Conservation (phyloP, 73 alveolate genomes). For the Halteria grandinella region DNA sequence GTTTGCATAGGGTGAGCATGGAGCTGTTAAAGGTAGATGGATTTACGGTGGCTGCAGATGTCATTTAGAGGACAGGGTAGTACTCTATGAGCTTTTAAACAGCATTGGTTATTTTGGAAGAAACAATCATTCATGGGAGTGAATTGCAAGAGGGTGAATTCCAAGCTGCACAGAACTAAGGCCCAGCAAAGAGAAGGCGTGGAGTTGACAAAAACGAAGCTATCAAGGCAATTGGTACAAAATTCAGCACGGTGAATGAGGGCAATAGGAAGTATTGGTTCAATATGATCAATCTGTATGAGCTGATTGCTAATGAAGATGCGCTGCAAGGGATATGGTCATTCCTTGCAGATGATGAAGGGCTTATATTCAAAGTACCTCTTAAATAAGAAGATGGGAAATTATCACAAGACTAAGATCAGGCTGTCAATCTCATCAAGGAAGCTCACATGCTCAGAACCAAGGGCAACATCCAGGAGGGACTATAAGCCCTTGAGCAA, state of each 20-base stretch:
- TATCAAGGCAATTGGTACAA: background rate
- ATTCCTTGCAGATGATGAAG: constrained; percentile 46
- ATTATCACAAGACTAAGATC: constrained; percentile 13
- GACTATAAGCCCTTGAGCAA: constrained; percentile 34
- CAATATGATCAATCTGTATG: constrained; percentile 50
- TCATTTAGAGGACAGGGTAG: constrained; percentile 79
- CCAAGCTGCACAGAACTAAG: constrained; percentile 43
- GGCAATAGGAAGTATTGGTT: constrained; percentile 56
- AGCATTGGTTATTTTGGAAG: constrained; percentile 83
- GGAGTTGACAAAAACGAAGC: constrained; percentile 50
- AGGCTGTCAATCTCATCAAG: constrained; percentile 31
- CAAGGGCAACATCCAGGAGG: constrained; percentile 19
- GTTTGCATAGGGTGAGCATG: constrained; percentile 57
- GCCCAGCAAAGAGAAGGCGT: constrained; percentile 38
- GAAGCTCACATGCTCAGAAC: constrained; percentile 27
- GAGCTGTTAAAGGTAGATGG: constrained; percentile 51
- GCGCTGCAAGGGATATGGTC: constrained; percentile 69
- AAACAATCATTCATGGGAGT: constrained; percentile 65
- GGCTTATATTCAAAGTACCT: constrained; percentile 20
- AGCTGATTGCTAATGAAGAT: constrained; percentile 56
- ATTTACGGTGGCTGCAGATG: constrained; percentile 64
- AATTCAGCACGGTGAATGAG: constrained; percentile 1
- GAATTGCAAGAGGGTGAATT: constrained; percentile 57
- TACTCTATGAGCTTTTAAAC: constrained; percentile 81
- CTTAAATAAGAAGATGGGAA: constrained; percentile 12